These are phyloP conservation scores for Karstenula rhodostoma DNA, from an alignment of 2,329 filamentous ascomycete species.

Conservation along the genomic window DNA sequence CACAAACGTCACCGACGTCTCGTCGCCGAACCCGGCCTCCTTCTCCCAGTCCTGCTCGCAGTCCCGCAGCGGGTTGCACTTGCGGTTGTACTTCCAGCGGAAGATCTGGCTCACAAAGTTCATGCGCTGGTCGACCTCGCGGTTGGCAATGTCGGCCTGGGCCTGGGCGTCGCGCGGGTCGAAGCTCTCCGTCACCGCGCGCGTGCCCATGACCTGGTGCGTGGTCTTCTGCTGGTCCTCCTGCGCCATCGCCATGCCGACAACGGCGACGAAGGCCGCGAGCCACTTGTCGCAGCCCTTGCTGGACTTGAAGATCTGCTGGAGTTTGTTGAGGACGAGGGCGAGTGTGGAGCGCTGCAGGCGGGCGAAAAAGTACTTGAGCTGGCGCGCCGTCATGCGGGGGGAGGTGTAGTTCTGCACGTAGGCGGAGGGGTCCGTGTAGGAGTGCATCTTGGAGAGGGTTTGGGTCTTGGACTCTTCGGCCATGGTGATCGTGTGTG, in stretches of 20 bases:
- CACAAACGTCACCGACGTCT: slow-evolving; percentile 47
- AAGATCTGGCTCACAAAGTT: slow-evolving; percentile 56
- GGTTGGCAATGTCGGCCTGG: slow-evolving; percentile 51
- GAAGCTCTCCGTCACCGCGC: slow-evolving; percentile 39
- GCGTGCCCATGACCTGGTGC: slow-evolving; percentile 54
- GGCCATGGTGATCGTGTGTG: slow-evolving; percentile 56
- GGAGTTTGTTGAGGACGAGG: slow-evolving; percentile 56
- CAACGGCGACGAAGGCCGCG: slow-evolving; percentile 55
- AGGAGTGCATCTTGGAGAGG: slow-evolving; percentile 51
- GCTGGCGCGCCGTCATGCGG: slow-evolving; percentile 58
- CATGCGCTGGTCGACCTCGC: slow-evolving; percentile 56
- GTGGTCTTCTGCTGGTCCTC: slow-evolving; percentile 59
- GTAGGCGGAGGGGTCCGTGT: slow-evolving; percentile 39
- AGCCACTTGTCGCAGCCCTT: slow-evolving; percentile 57
- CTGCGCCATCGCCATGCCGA: slow-evolving; percentile 58
- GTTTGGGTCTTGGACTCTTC: slow-evolving; percentile 48
- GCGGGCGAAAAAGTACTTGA: slow-evolving; percentile 59
- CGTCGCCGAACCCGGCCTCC: slow-evolving; percentile 46
- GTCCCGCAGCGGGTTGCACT: slow-evolving; percentile 50
- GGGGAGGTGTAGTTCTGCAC: slow-evolving; percentile 48
- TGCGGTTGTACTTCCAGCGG: slow-evolving; percentile 58
- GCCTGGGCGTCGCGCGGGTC: slow-evolving; percentile 38
- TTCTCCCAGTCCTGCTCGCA: slow-evolving; percentile 51
- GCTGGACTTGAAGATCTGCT: slow-evolving; percentile 55
- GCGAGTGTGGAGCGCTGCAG: slow-evolving; percentile 54